phyloP scores from a whole-genome alignment of 305 asterid species.

The Fraxinus ornus region DNA sequence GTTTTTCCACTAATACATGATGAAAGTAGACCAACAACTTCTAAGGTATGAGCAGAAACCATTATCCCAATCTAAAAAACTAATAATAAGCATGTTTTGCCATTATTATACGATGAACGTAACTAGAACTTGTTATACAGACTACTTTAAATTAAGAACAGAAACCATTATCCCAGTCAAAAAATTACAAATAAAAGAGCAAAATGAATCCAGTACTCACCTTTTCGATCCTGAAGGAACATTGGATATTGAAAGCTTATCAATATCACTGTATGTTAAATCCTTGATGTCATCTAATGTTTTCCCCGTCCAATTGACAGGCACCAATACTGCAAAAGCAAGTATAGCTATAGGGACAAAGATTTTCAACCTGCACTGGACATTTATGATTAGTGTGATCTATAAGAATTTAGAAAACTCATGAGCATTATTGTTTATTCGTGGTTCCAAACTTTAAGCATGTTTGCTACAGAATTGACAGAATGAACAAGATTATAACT shows the following conservation, averaged over 20 bases:
- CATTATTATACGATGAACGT: not conserved
- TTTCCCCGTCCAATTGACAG: slow-evolving; percentile 79
- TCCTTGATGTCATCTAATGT: slow-evolving; percentile 46
- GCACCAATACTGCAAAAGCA: slow-evolving; percentile 70
- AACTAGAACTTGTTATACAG: not conserved
- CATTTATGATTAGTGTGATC: slow-evolving; percentile 4
- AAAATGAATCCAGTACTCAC: slow-evolving; percentile 34
- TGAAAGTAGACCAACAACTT: not conserved
- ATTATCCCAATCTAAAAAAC: not conserved
- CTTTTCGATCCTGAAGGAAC: slow-evolving; percentile 71
- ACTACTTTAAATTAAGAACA: not conserved
- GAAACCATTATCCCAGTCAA: not conserved
- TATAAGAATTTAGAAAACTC: not conserved
- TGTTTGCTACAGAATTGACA: not conserved
- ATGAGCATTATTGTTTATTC: not conserved
- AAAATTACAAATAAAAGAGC: slow-evolving; percentile 6
- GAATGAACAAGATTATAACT: not conserved
- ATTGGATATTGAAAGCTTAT: slow-evolving; percentile 86
- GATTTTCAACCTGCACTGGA: slow-evolving; percentile 70
- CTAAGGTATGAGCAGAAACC: not conserved
- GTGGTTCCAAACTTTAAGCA: not conserved
- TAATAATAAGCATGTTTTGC: not conserved
- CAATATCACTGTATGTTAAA: slow-evolving; percentile 66
- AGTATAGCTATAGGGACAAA: slow-evolving; percentile 77
- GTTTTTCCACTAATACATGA: not conserved